phyloP scores from a whole-genome alignment of 2,329 filamentous ascomycete genomes.

The Exophiala alcalophila region DNA sequence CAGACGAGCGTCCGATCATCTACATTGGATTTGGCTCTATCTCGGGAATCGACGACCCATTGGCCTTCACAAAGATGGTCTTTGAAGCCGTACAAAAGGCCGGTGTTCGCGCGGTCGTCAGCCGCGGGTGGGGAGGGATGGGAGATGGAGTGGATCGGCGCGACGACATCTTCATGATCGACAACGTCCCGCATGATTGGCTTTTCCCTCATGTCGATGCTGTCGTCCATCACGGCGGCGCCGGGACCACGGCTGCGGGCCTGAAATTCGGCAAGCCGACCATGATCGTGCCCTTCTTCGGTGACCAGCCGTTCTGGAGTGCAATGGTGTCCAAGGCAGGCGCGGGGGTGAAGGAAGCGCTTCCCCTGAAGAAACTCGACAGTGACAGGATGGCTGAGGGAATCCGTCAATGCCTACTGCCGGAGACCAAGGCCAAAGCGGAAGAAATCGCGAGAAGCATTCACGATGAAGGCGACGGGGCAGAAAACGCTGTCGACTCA shows the following conservation, averaged over 20 bases:
- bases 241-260: conserved; percentile 39
- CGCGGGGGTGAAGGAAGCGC: conserved; percentile 41
- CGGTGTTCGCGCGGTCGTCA: conserved; percentile 38
- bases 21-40: conserved; percentile 40
- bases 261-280: conserved; percentile 38
- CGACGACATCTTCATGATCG: conserved; percentile 36
- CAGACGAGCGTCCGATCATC: conserved; percentile 32
- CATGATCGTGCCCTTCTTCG: conserved; percentile 44
- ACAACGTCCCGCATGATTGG: conserved; percentile 41
- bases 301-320: conserved; percentile 49
- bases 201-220: conserved; percentile 38
- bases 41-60: conserved; percentile 37
- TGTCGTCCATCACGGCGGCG: conserved; percentile 40
- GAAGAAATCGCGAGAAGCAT: conserved; percentile 38
- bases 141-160: conserved; percentile 33
- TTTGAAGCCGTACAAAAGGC: conserved; percentile 36
- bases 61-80: conserved; percentile 36
- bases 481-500: conserved; percentile 40
- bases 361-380: conserved; percentile 39
- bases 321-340: conserved; percentile 42
- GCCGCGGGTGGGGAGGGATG: conserved; percentile 40
- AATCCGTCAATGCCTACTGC: conserved; percentile 37
- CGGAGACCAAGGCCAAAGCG: conserved; percentile 34
- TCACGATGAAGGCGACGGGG: conserved; percentile 38
- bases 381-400: conserved; percentile 38